Conservation (phyloP, 768 basidiomycete genomes). For the Lyophyllum decastes region DNA sequence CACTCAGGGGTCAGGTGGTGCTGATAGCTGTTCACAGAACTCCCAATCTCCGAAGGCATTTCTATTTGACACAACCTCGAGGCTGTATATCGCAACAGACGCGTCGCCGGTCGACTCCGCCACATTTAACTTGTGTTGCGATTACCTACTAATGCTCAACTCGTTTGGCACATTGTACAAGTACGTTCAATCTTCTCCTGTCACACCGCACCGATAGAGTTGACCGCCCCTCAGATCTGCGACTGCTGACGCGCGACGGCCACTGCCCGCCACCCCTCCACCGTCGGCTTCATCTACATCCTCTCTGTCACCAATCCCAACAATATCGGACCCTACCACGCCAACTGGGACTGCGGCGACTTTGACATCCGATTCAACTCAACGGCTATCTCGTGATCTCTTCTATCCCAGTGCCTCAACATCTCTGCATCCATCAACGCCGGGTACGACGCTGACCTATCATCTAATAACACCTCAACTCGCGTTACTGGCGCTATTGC, state of each 20-base stretch:
- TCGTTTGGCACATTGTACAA: slow-evolving; percentile 86
- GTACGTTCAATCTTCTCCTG: slow-evolving; percentile 36
- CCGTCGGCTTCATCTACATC: slow-evolving; percentile 27
- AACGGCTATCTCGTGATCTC: slow-evolving; percentile 37
- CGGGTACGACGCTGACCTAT: slow-evolving; percentile 80
- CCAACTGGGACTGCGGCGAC: slow-evolving; percentile 13
- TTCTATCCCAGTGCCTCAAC: slow-evolving; percentile 75
- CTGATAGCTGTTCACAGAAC: slow-evolving; percentile 51
- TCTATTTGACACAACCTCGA: slow-evolving; percentile 82
- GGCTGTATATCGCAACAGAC: slow-evolving; percentile 93
- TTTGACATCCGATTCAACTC: slow-evolving; percentile 4
- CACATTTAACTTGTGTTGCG: slow-evolving; percentile 87
- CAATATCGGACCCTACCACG: slow-evolving; percentile 18
- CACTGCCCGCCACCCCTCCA: slow-evolving; percentile 24
- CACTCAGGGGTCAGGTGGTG: background rate
- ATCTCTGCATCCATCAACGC: slow-evolving; percentile 55
- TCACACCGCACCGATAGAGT: background rate
- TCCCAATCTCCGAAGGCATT: slow-evolving; percentile 94
- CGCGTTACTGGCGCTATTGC: slow-evolving; percentile 71
- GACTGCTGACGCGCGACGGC: slow-evolving; percentile 28
- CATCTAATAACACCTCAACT: slow-evolving; percentile 77
- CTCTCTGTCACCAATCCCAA: slow-evolving; percentile 19
- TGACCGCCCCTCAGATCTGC: slow-evolving; percentile 27
- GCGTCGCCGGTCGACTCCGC: slow-evolving; percentile 87
- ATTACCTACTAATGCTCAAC: slow-evolving; percentile 86